Evolutionary conservation across 148 eudicot species (phyloP), one percentile per base, ranked within the genome.

Genomic region (Selenicereus undatus): DNA sequence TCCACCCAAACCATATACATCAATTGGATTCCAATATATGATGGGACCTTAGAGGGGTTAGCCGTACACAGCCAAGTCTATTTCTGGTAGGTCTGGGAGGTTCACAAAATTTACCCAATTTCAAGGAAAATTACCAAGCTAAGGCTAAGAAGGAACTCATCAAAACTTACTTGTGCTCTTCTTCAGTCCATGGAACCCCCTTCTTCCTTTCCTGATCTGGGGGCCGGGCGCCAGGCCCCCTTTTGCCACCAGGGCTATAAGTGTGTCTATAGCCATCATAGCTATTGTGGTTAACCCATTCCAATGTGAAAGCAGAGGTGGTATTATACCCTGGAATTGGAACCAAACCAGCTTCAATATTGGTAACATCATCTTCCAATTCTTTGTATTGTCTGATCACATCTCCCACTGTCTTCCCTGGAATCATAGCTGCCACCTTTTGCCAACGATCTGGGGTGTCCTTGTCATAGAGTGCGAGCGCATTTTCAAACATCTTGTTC

Each of bases 141-240:
- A 73, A 29, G 11, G 35, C 32, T 11, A 58, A 68, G 9, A 81
- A 27, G 21, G n/a, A 56, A 64, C 24, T 21, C 8, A 76, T 42
- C 1, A 70, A 24, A 91, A 66, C 92, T 88, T 84, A 97, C 99
- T 89, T 97, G 54, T 97, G 99, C 82, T 97, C 99, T 77, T 94
- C 97, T 80, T 97, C 99, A 0, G 99, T 97, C 99, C 99, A 97
- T 20, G 99, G 99, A 78, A 97, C 90, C 32, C 99, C 99, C 81
- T 94, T 97, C 88, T 97, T 97, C 90, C 99, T 90, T 82, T 97
- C 99, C 45, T 91, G 99, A 45, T 97, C 99, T 8, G 85, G 64
- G 11, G 90, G 86, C 88, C 88, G 83, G 16, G 77, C 82, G 3
- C 88, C 73, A 0, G 87, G 76, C 11, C 93, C 85, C 69, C 92